These are phyloP conservation scores for Dioscorea zingiberensis DNA, from an alignment of 106 monocot species.

Conservation along the genomic window DNA sequence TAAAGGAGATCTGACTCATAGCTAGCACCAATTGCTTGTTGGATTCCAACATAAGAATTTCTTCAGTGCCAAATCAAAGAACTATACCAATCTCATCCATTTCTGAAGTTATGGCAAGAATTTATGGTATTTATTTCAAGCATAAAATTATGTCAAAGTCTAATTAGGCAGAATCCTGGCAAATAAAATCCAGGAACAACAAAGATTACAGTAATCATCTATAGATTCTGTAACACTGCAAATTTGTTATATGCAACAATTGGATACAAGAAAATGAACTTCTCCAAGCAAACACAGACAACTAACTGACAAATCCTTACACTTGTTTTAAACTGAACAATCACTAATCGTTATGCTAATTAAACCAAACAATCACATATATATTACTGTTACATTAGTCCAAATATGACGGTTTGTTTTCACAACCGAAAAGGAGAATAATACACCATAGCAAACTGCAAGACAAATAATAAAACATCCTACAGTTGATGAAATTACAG, in stretches of 20 bases:
- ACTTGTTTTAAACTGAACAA: constrained; percentile 22
- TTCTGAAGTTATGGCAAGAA: neutral
- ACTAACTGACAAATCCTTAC: constrained; percentile 25
- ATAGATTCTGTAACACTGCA: neutral
- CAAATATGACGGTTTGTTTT: too few species aligned
- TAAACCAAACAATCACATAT: too few species aligned
- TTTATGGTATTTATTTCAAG: neutral
- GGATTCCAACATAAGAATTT: constrained; percentile 1
- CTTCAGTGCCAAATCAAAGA: neutral
- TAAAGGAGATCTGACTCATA: constrained; percentile 54
- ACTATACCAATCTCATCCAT: neutral
- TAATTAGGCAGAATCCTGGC: neutral
- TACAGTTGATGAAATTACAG: too few species aligned
- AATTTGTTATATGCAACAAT: neutral
- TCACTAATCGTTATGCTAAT: too few species aligned
- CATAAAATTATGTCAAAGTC: neutral
- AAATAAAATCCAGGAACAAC: neutral
- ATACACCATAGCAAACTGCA: too few species aligned
- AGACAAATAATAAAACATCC: too few species aligned
- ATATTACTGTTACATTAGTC: too few species aligned
- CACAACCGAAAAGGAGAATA: too few species aligned
- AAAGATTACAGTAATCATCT: neutral
- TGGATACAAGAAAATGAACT: neutral
- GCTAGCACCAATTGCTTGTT: constrained; percentile 35
- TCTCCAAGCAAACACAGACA: too few species aligned